phyloP scores from a whole-genome alignment of 2,329 filamentous ascomycete genomes.

The Alternaria infectoria region DNA sequence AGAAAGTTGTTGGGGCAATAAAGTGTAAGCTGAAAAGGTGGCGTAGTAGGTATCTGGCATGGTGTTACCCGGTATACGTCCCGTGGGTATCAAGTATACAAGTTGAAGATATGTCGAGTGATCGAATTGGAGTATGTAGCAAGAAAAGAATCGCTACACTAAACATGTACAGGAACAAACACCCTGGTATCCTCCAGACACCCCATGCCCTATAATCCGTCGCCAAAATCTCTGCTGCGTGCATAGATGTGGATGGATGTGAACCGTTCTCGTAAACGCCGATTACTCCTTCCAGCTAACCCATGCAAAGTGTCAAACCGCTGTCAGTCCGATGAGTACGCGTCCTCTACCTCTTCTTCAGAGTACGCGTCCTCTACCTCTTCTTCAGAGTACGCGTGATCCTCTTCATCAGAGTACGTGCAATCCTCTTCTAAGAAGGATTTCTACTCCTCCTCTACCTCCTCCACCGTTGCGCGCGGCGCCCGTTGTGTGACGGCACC shows the following conservation, averaged over 20 bases:
- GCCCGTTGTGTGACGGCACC: constrained; percentile 36
- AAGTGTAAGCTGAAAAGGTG: not conserved
- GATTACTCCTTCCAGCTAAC: constrained; percentile 6
- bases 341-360: not conserved
- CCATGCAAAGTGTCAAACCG: constrained; percentile 8
- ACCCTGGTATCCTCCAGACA: not conserved
- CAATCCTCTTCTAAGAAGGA: not conserved
- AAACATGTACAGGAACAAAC: not conserved
- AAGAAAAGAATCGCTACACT: not conserved
- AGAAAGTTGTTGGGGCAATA: not conserved
- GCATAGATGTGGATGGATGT: not conserved
- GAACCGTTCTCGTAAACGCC: constrained; percentile 1
- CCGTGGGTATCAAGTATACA: not conserved
- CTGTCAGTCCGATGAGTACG: not conserved
- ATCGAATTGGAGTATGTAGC: not conserved
- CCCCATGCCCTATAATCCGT: not conserved
- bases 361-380: not conserved
- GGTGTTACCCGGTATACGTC: not conserved
- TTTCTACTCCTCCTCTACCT: constrained; percentile 43
- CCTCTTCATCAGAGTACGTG: not conserved
- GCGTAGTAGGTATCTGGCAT: not conserved
- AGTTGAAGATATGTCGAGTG: not conserved
- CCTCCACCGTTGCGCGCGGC: constrained; percentile 46
- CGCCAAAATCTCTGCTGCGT: not conserved
- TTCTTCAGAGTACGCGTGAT: not conserved